A percentile compares a stretch with the other conserved stretches of the same genome.
phyloP scores from a whole-genome alignment of 2,329 filamentous ascomycete species.

The Apiospora hydei region DNA sequence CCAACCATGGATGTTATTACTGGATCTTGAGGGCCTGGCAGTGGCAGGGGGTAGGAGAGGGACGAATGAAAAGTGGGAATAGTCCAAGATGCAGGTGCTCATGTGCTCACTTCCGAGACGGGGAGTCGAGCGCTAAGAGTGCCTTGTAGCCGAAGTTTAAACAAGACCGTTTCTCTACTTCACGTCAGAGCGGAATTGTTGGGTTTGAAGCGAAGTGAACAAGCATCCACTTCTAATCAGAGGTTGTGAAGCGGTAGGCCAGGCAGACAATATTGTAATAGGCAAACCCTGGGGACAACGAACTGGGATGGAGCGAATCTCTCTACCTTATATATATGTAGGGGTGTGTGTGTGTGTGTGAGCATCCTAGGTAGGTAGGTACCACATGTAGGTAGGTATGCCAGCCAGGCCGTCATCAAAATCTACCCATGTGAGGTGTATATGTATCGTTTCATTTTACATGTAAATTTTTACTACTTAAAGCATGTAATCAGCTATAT shows the following conservation, averaged over 20 bases:
- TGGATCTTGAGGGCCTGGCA: slow-evolving; percentile 15
- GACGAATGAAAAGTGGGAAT: slow-evolving; percentile 20
- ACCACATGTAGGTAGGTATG: background rate
- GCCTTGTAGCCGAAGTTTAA: slow-evolving; percentile 26
- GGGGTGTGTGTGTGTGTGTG: no score
- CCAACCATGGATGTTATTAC: slow-evolving; percentile 18
- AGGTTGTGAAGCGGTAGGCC: background rate
- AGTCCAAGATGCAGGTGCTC: slow-evolving; percentile 24
- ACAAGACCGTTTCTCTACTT: slow-evolving; percentile 15
- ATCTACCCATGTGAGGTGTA: background rate
- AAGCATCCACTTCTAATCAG: background rate
- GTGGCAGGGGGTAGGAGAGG: slow-evolving; percentile 18
- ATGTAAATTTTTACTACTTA: background rate
- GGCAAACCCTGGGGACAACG: background rate
- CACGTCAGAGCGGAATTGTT: slow-evolving; percentile 20
- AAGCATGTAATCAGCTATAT: background rate
- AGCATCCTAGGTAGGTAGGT: background rate
- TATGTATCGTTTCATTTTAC: background rate
- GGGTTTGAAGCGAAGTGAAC: background rate
- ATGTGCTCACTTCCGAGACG: slow-evolving; percentile 26
- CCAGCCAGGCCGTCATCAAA: background rate
- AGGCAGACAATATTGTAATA: background rate
- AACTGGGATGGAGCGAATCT: background rate
- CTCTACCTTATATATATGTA: no score
- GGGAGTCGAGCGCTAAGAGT: slow-evolving; percentile 24